Conservation (phyloP, 805 yeast species). For the Kuraishia piskuri region DNA sequence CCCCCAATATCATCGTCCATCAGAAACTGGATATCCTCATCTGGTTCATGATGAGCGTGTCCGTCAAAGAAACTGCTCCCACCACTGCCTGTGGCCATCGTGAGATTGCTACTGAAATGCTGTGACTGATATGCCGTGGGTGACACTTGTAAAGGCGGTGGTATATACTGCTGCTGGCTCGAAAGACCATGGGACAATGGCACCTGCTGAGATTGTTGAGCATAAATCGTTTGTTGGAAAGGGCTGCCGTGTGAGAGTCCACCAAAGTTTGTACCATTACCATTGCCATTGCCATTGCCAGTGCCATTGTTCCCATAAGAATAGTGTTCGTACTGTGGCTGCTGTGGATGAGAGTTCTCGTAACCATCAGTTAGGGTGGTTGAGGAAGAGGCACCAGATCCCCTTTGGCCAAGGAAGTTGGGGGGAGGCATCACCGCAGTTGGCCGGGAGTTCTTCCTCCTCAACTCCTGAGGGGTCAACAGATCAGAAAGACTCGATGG, state of each 20-base stretch:
- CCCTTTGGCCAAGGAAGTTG: constrained; percentile 2
- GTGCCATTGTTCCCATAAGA: background rate
- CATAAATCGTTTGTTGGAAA: background rate
- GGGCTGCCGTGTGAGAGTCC: background rate
- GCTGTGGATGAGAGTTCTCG: background rate
- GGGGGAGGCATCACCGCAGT: constrained; percentile 5
- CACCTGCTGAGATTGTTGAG: background rate
- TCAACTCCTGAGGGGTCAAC: constrained; percentile 71
- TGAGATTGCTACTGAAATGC: constrained; percentile 34
- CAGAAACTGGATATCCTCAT: constrained; percentile 26
- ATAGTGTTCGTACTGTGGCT: background rate
- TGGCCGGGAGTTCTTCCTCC: constrained; percentile 59
- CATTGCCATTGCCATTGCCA: background rate
- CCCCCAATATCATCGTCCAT: constrained; percentile 21
- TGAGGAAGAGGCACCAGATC: background rate
- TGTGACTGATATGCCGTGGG: background rate
- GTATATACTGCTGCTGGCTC: background rate
- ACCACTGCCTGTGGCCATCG: constrained; percentile 28
- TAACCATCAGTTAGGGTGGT: background rate
- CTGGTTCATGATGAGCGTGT: constrained; percentile 6
- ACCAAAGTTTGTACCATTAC: background rate
- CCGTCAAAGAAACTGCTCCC: constrained; percentile 32
- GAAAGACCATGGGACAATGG: background rate
- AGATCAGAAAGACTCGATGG: constrained; percentile 78
- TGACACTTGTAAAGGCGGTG: background rate